A percentile compares a stretch with the other conserved stretches of the same genome.
Evolutionary conservation across 148 eudicot species (phyloP).

Genomic region (Linanthus parryae): DNA sequence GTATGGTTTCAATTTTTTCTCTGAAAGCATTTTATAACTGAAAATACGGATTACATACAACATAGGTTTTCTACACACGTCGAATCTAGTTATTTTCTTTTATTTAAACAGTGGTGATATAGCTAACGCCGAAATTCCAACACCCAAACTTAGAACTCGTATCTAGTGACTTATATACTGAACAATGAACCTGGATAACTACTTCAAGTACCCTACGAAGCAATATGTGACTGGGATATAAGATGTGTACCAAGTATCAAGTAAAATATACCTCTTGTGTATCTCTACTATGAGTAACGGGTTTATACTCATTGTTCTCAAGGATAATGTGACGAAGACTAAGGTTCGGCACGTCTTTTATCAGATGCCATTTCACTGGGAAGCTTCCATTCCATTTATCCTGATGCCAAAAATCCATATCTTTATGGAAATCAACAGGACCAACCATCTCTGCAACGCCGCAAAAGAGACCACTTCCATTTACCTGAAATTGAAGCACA

Average conservation of each 20-base stretch:
- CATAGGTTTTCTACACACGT: too few species aligned
- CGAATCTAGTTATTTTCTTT: too few species aligned
- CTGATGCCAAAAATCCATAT: constrained; percentile 97
- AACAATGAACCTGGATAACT: neutral
- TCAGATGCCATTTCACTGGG: constrained; percentile 85
- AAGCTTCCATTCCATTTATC: constrained; percentile 94
- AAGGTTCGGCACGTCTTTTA: constrained; percentile 78
- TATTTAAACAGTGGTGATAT: too few species aligned
- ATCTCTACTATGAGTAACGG: constrained; percentile 88
- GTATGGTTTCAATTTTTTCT: too few species aligned
- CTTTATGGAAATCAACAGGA: constrained; percentile 60
- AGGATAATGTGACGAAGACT: constrained; percentile 65
- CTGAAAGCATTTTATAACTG: too few species aligned
- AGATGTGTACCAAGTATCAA: neutral
- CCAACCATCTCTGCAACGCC: constrained; percentile 91
- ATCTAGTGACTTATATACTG: neutral
- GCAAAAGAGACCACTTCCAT: constrained; percentile 89
- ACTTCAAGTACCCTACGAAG: neutral
- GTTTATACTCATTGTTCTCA: constrained; percentile 83
- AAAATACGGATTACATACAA: too few species aligned
- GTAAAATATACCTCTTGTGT: constrained; percentile 62
- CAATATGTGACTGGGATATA: neutral
- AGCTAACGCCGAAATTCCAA: too few species aligned
- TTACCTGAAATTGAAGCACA: constrained; percentile 43
- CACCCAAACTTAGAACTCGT: too few species aligned